These are phyloP conservation scores for Inonotus hispidus DNA, from an alignment of 1,284 basidiomycete genomes.

Conservation along the genomic window DNA sequence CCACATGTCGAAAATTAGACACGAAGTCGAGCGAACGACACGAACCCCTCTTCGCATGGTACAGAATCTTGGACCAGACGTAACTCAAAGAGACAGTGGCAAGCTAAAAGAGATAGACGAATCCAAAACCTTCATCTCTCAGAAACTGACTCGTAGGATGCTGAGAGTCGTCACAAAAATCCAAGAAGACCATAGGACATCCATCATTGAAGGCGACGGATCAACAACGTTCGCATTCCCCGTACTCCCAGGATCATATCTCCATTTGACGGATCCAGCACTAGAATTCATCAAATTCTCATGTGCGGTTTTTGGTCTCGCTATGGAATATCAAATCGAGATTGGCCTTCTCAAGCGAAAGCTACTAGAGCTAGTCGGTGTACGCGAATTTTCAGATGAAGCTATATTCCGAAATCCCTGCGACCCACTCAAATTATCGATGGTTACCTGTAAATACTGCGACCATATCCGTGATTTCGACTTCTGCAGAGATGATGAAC, in stretches of 20 bases:
- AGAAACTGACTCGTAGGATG: conserved; percentile 79
- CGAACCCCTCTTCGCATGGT: conserved; percentile 74
- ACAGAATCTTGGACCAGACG: conserved; percentile 62
- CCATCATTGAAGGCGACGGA: conserved; percentile 53
- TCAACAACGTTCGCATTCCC: conserved; percentile 76
- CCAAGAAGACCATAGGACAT: conserved; percentile 59
- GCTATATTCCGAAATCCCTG: conserved; percentile 91
- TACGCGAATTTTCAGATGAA: conserved; percentile 84
- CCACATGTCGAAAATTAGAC: conserved; percentile 78
- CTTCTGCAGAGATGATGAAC: conserved; percentile 88
- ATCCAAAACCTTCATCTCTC: conserved; percentile 71
- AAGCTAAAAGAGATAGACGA: conserved; percentile 69
- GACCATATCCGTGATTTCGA: conserved; percentile 90
- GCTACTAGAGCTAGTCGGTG: conserved; percentile 82
- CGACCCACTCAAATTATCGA: conserved; percentile 81
- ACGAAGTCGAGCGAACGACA: conserved; percentile 50
- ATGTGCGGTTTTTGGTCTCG: conserved; percentile 78
- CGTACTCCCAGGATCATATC: conserved; percentile 79
- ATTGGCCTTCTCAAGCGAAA: conserved; percentile 87
- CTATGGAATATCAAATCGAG: conserved; percentile 78
- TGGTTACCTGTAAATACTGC: conserved; percentile 89
- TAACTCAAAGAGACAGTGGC: conserved; percentile 58
- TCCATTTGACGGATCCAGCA: conserved; percentile 69
- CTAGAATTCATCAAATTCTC: conserved; percentile 90
- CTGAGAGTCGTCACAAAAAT: conserved; percentile 69